Base-by-base conservation (phyloP, 2,329 filamentous ascomycete species). In the Colletotrichum trifolii region DNA sequence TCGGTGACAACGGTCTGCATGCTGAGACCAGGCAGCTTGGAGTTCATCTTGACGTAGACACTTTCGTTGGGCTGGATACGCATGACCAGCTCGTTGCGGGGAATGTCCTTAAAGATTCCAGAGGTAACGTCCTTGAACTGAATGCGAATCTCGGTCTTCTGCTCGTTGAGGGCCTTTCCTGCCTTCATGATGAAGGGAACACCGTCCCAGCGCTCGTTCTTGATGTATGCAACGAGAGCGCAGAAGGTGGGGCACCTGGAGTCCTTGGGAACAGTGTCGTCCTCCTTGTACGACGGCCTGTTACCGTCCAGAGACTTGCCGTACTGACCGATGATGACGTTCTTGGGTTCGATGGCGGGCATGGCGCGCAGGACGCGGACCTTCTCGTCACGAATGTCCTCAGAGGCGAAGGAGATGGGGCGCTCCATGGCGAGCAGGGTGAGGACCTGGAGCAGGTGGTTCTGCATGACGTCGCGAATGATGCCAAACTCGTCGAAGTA, bases 31-130 rank as follows among this genome's bases (percentile, higher is more conserved):
- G 96, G 96, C 65, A 99, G 86, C 87, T 99, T 99, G 36, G 95
- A 98, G 90, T 99, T 99, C 96, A 99, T 99, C 89, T 99, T 99
- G 81, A 98, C 97, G 84, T 99, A 99, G 71, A 99, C 94, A 77
- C 93, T 97, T 87, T 99, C 96, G 83, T 99, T 99, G 73, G 96
- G 96, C 85, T 99, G 96, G 70, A 99, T 97, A 71, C 96, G 94
- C 84, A 99, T 97, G 74, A 99, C 96, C 70, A 99, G 91, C 83
- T 99, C 96, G 84, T 99, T 99, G 72, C 96, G 91, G 66, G 96
- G 96, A 76, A 99, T 99, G 78, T 99, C 95, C 87, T 98, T 98
- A 85, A 99, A 99, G 81, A 99, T 99, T 71, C 96, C 96, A 53
- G 94, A 97, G 25, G 96, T 98, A 70, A 99, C 96, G 77, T 99